These are phyloP conservation scores for Ceratocystis alfenasii DNA, from an alignment of 2,329 filamentous ascomycete genomes.

Conservation along the genomic window DNA sequence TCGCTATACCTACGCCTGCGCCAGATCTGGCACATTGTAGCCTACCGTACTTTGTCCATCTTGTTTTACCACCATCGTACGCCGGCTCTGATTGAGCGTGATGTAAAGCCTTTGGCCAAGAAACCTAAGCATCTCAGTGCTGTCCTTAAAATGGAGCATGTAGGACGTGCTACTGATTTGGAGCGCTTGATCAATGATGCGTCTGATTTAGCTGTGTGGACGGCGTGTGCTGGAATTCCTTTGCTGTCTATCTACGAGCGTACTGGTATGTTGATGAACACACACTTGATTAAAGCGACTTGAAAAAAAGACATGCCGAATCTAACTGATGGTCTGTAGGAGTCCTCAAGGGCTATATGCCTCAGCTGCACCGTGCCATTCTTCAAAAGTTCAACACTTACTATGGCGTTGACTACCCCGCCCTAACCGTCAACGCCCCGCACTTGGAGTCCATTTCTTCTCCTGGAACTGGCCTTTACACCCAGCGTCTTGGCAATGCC, in stretches of 20 bases:
- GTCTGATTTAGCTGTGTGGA: constrained; percentile 87
- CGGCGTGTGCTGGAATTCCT: constrained; percentile 75
- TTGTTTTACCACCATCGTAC: constrained; percentile 93
- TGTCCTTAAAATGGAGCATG: constrained; percentile 62
- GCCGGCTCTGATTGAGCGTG: constrained; percentile 79
- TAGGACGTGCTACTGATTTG: constrained; percentile 56
- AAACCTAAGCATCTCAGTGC: constrained; percentile 81
- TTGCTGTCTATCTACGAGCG: constrained; percentile 84
- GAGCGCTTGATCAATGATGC: constrained; percentile 81
- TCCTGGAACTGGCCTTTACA: constrained; percentile 25
- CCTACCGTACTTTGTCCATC: constrained; percentile 66
- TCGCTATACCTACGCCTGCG: constrained; percentile 76
- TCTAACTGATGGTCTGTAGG: constrained; percentile 39
- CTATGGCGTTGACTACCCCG: constrained; percentile 64
- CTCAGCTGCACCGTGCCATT: constrained; percentile 70
- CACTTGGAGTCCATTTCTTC: constrained; percentile 33
- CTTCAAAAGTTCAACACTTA: constrained; percentile 72
- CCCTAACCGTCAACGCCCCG: constrained; percentile 46
- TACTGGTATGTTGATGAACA: constrained; percentile 49
- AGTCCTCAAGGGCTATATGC: constrained; percentile 76
- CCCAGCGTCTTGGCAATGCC: constrained; percentile 20
- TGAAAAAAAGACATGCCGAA: no score
- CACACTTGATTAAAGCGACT: neutral
- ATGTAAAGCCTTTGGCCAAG: constrained; percentile 62
- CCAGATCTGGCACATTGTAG: constrained; percentile 64